Conservation (phyloP, 164 flowering plant genomes). For the Hamamelis virginiana region DNA sequence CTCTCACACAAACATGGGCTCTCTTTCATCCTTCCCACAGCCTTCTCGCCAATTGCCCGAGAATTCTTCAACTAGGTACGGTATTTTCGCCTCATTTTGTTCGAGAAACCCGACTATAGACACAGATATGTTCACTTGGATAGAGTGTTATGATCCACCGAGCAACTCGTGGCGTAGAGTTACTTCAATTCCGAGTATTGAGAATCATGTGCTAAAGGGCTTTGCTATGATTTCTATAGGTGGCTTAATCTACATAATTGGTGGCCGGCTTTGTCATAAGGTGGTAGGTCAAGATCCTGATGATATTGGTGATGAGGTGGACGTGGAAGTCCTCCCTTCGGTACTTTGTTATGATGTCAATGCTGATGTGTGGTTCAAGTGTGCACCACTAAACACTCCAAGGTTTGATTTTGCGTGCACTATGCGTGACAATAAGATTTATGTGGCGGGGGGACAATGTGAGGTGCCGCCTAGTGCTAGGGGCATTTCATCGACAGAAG, state of each 20-base stretch:
- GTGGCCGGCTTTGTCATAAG: constrained; percentile 41
- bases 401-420: constrained; percentile 55
- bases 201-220: constrained; percentile 45
- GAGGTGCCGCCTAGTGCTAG: constrained; percentile 24
- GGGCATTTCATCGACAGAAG: constrained; percentile 46
- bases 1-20: constrained; percentile 39
- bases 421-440: constrained; percentile 43
- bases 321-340: constrained; percentile 21
- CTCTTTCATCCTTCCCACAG: constrained; percentile 16
- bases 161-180: constrained; percentile 41
- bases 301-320: constrained; percentile 14
- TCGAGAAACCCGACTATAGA: constrained; percentile 9
- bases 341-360: constrained; percentile 35
- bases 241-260: constrained; percentile 42
- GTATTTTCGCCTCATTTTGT: constrained; percentile 36
- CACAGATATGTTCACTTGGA: constrained; percentile 31
- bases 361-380: constrained; percentile 31
- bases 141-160: constrained; percentile 44
- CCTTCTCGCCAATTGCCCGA: constrained; percentile 14
- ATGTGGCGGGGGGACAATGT: constrained; percentile 60
- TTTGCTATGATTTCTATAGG: constrained; percentile 51
- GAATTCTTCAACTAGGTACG: constrained; percentile 9
- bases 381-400: constrained; percentile 40
- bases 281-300: constrained; percentile 1
- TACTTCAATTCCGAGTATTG: constrained; percentile 32